Evolutionary conservation across 441 rosid genomes (phyloP).

Genomic region (Isatis lusitanica): DNA sequence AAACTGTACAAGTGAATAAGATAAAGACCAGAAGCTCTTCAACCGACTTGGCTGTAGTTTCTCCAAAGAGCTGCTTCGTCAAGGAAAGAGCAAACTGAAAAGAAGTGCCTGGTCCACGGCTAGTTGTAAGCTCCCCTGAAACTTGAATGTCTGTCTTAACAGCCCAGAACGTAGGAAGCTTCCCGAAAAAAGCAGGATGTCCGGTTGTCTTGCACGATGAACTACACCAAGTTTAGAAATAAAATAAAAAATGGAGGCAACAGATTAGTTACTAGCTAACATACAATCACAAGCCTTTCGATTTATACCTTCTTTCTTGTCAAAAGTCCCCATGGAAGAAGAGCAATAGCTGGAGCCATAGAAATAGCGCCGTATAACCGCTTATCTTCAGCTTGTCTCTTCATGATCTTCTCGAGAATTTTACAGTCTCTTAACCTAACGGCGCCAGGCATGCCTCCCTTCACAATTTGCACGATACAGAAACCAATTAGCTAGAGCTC

Average conservation of each 20-base stretch:
- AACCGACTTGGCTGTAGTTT: constrained; percentile 61
- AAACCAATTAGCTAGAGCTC: not conserved
- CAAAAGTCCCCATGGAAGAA: constrained; percentile 95
- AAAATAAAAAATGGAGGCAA: not conserved
- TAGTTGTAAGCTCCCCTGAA: constrained; percentile 89
- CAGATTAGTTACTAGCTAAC: not conserved
- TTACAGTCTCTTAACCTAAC: constrained; percentile 80
- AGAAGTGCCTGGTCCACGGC: constrained; percentile 95
- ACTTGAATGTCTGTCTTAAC: constrained; percentile 80
- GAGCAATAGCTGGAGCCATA: constrained; percentile 91
- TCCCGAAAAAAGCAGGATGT: constrained; percentile 86
- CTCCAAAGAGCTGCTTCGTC: constrained; percentile 84
- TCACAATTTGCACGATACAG: constrained; percentile 10
- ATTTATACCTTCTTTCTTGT: constrained; percentile 60
- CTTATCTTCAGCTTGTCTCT: constrained; percentile 73
- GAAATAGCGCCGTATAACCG: constrained; percentile 87
- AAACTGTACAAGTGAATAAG: not conserved
- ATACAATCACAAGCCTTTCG: constrained; percentile 8
- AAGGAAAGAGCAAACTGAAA: constrained; percentile 79
- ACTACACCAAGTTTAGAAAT: constrained; percentile 56
- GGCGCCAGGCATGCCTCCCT: constrained; percentile 99
- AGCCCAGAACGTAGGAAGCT: constrained; percentile 92
- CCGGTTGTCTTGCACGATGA: constrained; percentile 75
- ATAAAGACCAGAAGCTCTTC: constrained; percentile 59
- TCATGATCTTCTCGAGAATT: constrained; percentile 59